Base-by-base conservation (phyloP, 2,329 filamentous ascomycete genomes). In the Lecanicillium sp. region DNA sequence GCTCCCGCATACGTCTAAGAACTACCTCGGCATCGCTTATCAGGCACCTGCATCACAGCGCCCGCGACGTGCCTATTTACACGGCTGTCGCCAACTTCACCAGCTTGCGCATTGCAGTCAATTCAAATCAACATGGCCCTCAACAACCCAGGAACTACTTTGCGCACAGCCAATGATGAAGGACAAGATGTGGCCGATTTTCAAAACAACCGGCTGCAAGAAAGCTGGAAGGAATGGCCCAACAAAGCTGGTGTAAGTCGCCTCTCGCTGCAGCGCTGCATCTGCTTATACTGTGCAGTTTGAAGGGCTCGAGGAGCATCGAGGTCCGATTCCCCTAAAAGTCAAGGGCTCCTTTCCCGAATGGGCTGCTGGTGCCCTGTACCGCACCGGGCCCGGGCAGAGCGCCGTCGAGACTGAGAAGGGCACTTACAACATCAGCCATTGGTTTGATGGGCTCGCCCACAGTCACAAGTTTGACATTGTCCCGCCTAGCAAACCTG, bases 401-500 rank as follows among this genome's bases (percentile, higher is more conserved):
- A 79, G 77, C 61, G 75, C 75, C 30, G 66, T 89, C 3, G 71
- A 81, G n/a, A 62, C 67, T 36, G 81, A 79, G 1, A 71, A 72
- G 3, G 79, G 81, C n/a, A 77, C 72, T 0, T 82, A 83, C 57
- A 69, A 73, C 26, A 71, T 83, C 11, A 78, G 74, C 1, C 87
- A 93, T 62, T 93, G 87, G 87, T 93, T 93, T 55, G 88, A 93
- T 60, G 85, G 85, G 5, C 81, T 89, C 50, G 77, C 80, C 3
- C 78, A 86, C 48, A 72, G 80, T 1, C 86, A 91, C 65, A 80
- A 78, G 23, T 91, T 91, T 60, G 75, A 87, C 49, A 84, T 91
- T 26, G 57, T 79, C 3, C 60, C 74, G 0, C 53, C 71, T 0
- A 56, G 60, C 2, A 57, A 65, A 3, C 55, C 52, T 2, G 53